These are phyloP conservation scores for Suillus variegatus DNA, from an alignment of 768 basidiomycete species.

Conservation along the genomic window DNA sequence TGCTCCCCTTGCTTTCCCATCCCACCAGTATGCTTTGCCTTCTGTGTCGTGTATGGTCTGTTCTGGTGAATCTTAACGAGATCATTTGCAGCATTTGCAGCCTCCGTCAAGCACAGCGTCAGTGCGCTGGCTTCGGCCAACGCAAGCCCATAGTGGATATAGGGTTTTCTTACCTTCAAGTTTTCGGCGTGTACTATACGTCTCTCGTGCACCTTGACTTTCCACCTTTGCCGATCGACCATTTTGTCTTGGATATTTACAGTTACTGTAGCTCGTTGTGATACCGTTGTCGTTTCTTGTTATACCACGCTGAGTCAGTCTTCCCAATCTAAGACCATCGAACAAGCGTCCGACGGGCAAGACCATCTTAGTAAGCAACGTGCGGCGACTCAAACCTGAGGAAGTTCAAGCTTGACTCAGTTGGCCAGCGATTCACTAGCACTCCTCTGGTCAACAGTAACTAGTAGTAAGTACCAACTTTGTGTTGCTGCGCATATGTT, in stretches of 20 bases:
- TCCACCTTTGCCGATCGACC: not conserved
- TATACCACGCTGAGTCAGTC: not conserved
- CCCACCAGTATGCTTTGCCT: not conserved
- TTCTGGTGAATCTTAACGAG: not conserved
- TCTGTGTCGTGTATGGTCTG: conserved; percentile 4
- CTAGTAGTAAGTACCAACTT: not conserved
- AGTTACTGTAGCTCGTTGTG: not conserved
- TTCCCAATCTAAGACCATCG: not conserved
- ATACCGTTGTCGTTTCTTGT: not conserved
- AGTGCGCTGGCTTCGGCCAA: conserved; percentile 10
- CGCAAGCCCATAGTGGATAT: not conserved
- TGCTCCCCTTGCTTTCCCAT: conserved; percentile 6
- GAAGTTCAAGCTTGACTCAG: no score
- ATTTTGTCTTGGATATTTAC: not conserved
- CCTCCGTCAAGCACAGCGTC: not conserved
- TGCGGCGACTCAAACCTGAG: no score
- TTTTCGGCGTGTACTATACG: not conserved
- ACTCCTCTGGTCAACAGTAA: not conserved
- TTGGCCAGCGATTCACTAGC: not conserved
- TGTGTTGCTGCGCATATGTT: not conserved
- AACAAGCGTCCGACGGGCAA: not conserved
- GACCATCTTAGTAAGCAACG: not conserved
- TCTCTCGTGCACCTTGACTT: not conserved
- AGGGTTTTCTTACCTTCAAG: not conserved
- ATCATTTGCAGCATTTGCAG: not conserved